Evolutionary conservation across 345 rosid species (phyloP), one percentile per base, ranked within the genome.

Genomic region (Isatis tinctoria): DNA sequence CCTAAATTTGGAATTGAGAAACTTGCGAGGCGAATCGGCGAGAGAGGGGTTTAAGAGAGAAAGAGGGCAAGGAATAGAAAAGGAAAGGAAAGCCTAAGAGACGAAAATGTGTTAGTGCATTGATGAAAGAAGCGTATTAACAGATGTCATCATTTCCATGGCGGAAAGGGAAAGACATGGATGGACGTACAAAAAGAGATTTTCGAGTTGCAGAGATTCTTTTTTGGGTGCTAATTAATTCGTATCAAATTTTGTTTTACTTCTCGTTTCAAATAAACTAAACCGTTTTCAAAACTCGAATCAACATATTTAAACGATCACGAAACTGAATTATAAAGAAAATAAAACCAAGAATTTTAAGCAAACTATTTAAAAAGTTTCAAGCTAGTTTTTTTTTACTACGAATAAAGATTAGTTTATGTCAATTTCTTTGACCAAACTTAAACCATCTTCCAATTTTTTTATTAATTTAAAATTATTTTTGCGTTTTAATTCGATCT

Each of bases 81-180:
- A 30, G 24, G 24, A 22, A 53, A 18, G 8, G 66, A 10, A 73
- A 20, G 35, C 43, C 63, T 62, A 8, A 26, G 49, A 8, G 4
- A 72, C 1, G 70, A 54, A 52, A 4, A 60, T 32, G 33, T 8
- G 41, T 6, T 32, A 60, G 24, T 4, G 32, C 60, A 62, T 61
- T 49, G 76, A 62, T 27, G 62, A 49, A 6, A 33, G 60, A 48
- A 35, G 37, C 8, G 69, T 8, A 40, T 51, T 73, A 64, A 60
- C 60, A 72, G 61, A 49, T 72, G 69, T 28, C 69, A 13, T n/a
- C 17, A 37, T 72, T 72, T 72, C 69, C 69, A 72, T 72, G 69
- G 75, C 61, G 52, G 75, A 72, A 71, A 71, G 33, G 52, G 75
- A 72, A 71, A 71, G 75, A 71, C 75, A 71, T 47, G 68, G 40